These are phyloP conservation scores for Fusarium fracticaudum DNA, from an alignment of 2,329 filamentous ascomycete genomes.

Conservation along the genomic window DNA sequence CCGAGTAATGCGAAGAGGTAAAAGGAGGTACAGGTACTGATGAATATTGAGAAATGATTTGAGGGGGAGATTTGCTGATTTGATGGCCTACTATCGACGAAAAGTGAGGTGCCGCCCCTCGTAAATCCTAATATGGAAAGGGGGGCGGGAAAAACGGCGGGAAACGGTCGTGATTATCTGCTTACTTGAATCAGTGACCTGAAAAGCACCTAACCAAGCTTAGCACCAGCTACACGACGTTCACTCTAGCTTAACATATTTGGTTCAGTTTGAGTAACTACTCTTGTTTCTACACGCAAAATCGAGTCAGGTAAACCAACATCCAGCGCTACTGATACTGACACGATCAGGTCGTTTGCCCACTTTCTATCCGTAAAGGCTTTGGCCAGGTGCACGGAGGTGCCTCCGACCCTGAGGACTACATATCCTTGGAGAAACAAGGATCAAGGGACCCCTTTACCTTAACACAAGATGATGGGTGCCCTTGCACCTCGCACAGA, in stretches of 20 bases:
- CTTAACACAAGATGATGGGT: constrained; percentile 4
- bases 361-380: constrained; percentile 1
- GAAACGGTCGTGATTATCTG: constrained; percentile 21
- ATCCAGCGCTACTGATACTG: constrained; percentile 15
- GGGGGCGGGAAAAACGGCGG: constrained; percentile 27
- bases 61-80: constrained; percentile 34
- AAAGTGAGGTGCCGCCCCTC: constrained; percentile 26
- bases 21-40: constrained; percentile 16
- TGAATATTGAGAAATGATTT: constrained; percentile 13
- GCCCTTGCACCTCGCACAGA: neutral
- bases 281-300: neutral
- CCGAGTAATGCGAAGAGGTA: constrained; percentile 2
- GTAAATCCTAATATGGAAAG: constrained; percentile 24
- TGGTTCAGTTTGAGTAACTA: neutral
- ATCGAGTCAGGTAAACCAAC: constrained; percentile 15
- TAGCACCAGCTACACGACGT: neutral
- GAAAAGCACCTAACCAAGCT: neutral
- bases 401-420: constrained; percentile 7
- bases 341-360: constrained; percentile 12
- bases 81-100: constrained; percentile 20
- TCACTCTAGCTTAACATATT: neutral
- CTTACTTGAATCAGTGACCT: constrained; percentile 27
- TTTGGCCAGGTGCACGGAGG: neutral
- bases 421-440: neutral
- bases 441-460: constrained; percentile 26